phyloP scores from a whole-genome alignment of 2,329 filamentous ascomycete genomes.

The Fusarium mexicanum region DNA sequence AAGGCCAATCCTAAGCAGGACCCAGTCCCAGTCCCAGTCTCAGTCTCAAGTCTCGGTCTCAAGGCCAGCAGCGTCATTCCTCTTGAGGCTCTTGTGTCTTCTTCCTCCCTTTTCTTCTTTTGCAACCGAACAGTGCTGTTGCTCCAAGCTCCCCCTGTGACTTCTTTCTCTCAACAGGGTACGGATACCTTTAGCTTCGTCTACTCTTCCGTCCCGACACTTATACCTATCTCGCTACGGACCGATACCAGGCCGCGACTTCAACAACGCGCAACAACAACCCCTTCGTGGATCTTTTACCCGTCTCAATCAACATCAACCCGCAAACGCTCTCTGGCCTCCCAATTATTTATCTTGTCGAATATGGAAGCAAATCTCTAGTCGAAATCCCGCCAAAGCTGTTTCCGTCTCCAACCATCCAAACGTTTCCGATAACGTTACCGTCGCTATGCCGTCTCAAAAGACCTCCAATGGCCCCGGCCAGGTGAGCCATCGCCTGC shows the following conservation, averaged over 20 bases:
- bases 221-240: slow-evolving; percentile 10
- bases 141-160: neutral
- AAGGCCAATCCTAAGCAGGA: slow-evolving; percentile 25
- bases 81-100: slow-evolving; percentile 20
- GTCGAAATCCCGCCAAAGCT: slow-evolving; percentile 39
- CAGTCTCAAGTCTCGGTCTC: slow-evolving; percentile 22
- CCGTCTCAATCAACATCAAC: slow-evolving; percentile 23
- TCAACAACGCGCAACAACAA: slow-evolving; percentile 22
- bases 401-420: slow-evolving; percentile 18
- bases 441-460: slow-evolving; percentile 59
- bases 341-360: slow-evolving; percentile 33
- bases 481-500: slow-evolving; percentile 74
- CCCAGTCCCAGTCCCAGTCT: slow-evolving; percentile 29
- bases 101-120: slow-evolving; percentile 25
- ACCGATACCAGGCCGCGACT: slow-evolving; percentile 6
- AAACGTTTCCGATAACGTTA: slow-evolving; percentile 11
- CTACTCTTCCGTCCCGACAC: slow-evolving; percentile 1
- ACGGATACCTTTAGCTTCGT: neutral
- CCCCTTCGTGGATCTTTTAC: slow-evolving; percentile 22
- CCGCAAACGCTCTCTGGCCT: neutral
- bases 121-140: slow-evolving; percentile 11
- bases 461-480: slow-evolving; percentile 62
- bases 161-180: slow-evolving; percentile 1
- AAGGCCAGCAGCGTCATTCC: slow-evolving; percentile 36
- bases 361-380: slow-evolving; percentile 54